phyloP scores from a whole-genome alignment of 169 alveolate genomes.

The Babesia sp. region DNA sequence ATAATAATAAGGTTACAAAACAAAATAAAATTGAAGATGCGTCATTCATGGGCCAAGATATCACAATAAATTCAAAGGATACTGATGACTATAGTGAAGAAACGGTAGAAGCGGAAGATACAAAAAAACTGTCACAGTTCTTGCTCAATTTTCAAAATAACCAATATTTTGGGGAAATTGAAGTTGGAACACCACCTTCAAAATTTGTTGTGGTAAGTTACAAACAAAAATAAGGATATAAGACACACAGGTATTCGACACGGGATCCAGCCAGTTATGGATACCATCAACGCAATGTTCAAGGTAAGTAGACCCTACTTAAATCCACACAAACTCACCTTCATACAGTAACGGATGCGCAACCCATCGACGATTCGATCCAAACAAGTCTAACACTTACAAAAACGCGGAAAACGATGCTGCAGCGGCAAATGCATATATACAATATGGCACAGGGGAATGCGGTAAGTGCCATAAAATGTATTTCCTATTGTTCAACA shows the following conservation, averaged over 20 bases:
- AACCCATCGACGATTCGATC: conserved; percentile 82
- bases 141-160: conserved; percentile 86
- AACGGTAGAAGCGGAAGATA: not conserved
- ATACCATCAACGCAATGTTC: conserved; percentile 84
- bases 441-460: conserved; percentile 79
- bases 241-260: conserved; percentile 76
- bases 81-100: conserved; percentile 7
- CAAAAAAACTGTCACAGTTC: conserved; percentile 48
- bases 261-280: conserved; percentile 89
- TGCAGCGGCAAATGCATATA: conserved; percentile 65
- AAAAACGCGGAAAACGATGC: conserved; percentile 10
- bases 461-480: conserved; percentile 46
- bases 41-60: not conserved
- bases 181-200: conserved; percentile 86
- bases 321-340: not conserved
- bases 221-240: too few species aligned
- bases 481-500: not conserved
- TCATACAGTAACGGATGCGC: conserved; percentile 81
- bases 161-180: conserved; percentile 87
- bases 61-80: not conserved
- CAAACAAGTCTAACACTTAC: conserved; percentile 78
- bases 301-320: conserved; percentile 11
- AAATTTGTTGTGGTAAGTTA: conserved; percentile 81
- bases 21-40: not conserved
- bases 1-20: not conserved